Base-by-base conservation (phyloP, 2,329 filamentous ascomycete species). In the Fonsecaea multimorphosa region DNA sequence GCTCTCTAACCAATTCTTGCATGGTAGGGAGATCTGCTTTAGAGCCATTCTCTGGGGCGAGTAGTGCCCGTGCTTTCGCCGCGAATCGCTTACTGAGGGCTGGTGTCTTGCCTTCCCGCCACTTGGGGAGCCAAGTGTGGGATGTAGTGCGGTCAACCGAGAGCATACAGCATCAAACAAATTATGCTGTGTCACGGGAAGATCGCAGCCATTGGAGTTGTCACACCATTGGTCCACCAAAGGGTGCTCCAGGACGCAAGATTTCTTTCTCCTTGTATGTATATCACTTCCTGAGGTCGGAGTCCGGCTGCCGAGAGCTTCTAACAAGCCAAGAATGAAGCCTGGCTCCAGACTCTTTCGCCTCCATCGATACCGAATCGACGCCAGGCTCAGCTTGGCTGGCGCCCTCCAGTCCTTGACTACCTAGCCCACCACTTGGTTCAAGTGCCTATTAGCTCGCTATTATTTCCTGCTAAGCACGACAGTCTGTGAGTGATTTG, bases 131-230 rank as follows among this genome's bases (percentile, higher is more conserved):
- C 44, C 44, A 49, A 49, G 44, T 49, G 44, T 49, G 44, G 44
- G 44, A 49, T 49, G 44, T 49, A 49, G 44, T 24, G 44, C 44
- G 22, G 19, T 24, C 44, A 11, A 24, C 44, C 44, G 44, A 24
- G n/a, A 49, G 44, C 44, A 24, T 49, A 11, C 44, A 24, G 44
- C 44, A 9, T 24, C 44, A 49, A 49, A 24, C 44, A 11, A 24
- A 49, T 49, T 49, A 49, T 64, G 56, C 24, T 55, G 62, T 60
- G 56, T 60, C 32, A 59, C 56, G 40, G 38, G 31, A 44, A 49
- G 55, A 32, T 49, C 36, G 34, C 62, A 64, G 54, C 31, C 38
- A 27, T 32, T 14, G 12, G 38, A 54, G 4, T 12, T 24, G 22
- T 22, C 49, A 31, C 22, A 19, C 56, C 24, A 58, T 58, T 58